Base-by-base conservation (phyloP, 2,329 filamentous ascomycete species). In the Fusarium compactum region DNA sequence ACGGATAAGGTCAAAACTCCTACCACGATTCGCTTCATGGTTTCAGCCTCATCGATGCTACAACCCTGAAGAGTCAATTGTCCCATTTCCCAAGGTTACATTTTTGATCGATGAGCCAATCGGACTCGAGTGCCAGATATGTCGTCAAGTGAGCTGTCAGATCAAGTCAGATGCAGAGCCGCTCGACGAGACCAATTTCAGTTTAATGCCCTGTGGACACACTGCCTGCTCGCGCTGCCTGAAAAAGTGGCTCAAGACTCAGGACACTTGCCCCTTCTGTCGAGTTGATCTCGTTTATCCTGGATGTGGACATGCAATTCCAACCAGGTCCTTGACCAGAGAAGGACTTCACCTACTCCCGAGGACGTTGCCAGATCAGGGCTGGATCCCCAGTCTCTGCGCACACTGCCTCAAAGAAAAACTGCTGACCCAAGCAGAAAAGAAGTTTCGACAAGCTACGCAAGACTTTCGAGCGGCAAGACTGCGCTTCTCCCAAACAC, bases 151-250 rank as follows among this genome's bases (percentile, higher is more conserved):
- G 14, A 57, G 51, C 30, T 67, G 71, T 27, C 25, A 64, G 45
- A 67, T 78, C 45, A 65, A 56, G n/a, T 25, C 66, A n/a, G 69
- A 68, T 20, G 20, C 47, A 44, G 48, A 69, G 50, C 57, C 52
- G 40, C 38, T 46, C 29, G 58, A 58, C 22, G 58, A 75, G 32
- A 65, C 58, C 12, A 70, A 68, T 2, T 74, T 80, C 2, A 64
- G 70, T 5, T 77, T 82, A 2, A 62, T 81, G 25, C 78, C 81
- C 1, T 82, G 80, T 41, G 80, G 79, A 0, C 81, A 83, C 55
- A 62, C 77, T 7, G 78, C 68, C 6, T 79, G 80, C 52, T 46
- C 62, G 7, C 18, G 11, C 4, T 82, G 80, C 43, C 53, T 82
- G 18, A 40, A 58, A 4, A 38, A 20, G 4, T 81, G 80, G 78